phyloP scores from a whole-genome alignment of 306 rosid genomes.

The Quercus engelmannii region DNA sequence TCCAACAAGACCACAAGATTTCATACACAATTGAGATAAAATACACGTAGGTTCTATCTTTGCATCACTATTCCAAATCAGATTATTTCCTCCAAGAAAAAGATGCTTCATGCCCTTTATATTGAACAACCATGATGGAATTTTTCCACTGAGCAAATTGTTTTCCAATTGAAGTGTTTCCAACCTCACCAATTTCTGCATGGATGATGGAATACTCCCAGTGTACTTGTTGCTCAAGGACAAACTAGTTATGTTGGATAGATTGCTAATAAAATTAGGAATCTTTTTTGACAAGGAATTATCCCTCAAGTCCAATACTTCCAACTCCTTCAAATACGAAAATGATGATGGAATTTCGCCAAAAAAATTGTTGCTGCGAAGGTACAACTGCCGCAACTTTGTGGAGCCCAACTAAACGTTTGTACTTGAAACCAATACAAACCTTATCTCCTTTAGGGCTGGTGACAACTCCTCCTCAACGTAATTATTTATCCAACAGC shows the following conservation, averaged over 20 bases:
- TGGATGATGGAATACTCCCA: constrained; percentile 23
- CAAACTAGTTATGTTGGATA: constrained; percentile 23
- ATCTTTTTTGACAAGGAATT: constrained; percentile 10
- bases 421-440: no score
- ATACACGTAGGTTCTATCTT: neutral
- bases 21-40: constrained; percentile 14
- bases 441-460: no score
- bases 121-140: constrained; percentile 22
- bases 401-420: no score
- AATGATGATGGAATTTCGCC: constrained; percentile 15
- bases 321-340: neutral
- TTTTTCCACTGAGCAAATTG: constrained; percentile 12
- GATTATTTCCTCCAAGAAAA: constrained; percentile 7
- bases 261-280: constrained; percentile 7
- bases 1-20: constrained; percentile 21
- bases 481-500: no score
- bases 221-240: neutral
- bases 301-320: constrained; percentile 18
- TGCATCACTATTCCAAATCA: neutral
- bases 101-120: constrained; percentile 16
- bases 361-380: neutral
- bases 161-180: constrained; percentile 8
- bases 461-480: no score
- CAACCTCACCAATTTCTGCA: constrained; percentile 10
- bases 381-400: constrained; percentile 10